These are phyloP conservation scores for Diplodia mutila DNA, from an alignment of 2,329 filamentous ascomycete genomes.

Conservation along the genomic window DNA sequence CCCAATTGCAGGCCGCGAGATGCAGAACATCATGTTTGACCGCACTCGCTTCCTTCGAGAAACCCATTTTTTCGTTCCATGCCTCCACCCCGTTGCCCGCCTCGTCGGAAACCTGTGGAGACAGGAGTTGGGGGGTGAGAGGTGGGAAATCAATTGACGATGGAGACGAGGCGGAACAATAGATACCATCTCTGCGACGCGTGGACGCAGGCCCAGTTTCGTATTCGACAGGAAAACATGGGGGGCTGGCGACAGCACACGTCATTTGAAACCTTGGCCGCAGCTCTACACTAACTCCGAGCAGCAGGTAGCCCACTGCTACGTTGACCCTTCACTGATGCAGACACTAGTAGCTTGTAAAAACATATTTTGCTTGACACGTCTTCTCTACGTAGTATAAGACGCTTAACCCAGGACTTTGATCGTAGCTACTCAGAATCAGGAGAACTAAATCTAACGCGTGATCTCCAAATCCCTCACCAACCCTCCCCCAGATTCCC, in stretches of 20 bases:
- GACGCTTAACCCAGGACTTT: background rate
- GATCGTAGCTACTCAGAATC: conserved; percentile 5
- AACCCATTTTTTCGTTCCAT: background rate
- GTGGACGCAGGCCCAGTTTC: background rate
- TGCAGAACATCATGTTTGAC: background rate
- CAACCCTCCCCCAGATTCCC: background rate
- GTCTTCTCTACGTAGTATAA: background rate
- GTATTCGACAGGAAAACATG: too few species aligned
- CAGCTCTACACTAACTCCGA: background rate
- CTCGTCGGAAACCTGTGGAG: background rate
- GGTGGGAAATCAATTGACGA: background rate
- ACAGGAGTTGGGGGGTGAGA: background rate
- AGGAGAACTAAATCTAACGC: conserved; percentile 1
- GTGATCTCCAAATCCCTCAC: background rate
- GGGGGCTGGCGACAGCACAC: background rate
- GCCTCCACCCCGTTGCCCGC: background rate
- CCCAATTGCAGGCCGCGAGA: background rate
- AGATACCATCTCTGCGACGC: background rate
- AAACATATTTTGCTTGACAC: background rate
- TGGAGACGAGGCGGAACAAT: background rate
- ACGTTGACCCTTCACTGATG: background rate
- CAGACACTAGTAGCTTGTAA: background rate
- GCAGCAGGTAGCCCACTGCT: background rate
- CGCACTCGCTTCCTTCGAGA: background rate
- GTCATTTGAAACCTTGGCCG: background rate